Percentiles rank a stretch among this genome's conserved stretches.
Conservation (phyloP, 2,329 filamentous ascomycete species). For the Hypoxylon sp. region DNA sequence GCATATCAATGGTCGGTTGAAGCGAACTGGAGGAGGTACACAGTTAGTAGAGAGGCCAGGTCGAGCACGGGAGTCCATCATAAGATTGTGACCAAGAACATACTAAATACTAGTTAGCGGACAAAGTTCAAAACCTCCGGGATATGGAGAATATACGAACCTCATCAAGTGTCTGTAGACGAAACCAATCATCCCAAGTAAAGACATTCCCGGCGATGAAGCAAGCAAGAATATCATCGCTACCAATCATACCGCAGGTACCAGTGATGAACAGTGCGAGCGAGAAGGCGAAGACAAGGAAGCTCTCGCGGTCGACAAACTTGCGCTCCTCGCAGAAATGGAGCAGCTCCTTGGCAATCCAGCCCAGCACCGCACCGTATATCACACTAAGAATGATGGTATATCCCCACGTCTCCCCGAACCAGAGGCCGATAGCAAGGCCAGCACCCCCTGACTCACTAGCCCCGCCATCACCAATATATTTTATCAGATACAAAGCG, state of each 20-base stretch:
- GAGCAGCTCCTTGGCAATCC: slow-evolving; percentile 84
- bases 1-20: slow-evolving; percentile 95
- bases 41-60: slow-evolving; percentile 30
- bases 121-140: neutral
- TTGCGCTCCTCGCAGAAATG: slow-evolving; percentile 86
- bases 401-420: slow-evolving; percentile 88
- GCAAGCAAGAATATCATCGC: slow-evolving; percentile 90
- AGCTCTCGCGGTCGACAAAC: slow-evolving; percentile 89
- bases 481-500: slow-evolving; percentile 86
- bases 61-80: neutral
- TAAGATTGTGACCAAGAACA: slow-evolving; percentile 14
- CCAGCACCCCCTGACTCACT: slow-evolving; percentile 71
- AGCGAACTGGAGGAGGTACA: slow-evolving; percentile 66
- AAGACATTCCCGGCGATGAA: slow-evolving; percentile 94
- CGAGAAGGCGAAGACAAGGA: slow-evolving; percentile 87
- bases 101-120: slow-evolving; percentile 46
- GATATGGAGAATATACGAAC: slow-evolving; percentile 43
- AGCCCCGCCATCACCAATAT: slow-evolving; percentile 70
- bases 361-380: slow-evolving; percentile 84
- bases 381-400: slow-evolving; percentile 82
- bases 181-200: slow-evolving; percentile 96
- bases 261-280: slow-evolving; percentile 89
- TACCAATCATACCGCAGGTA: slow-evolving; percentile 88
- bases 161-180: slow-evolving; percentile 88
- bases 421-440: slow-evolving; percentile 83